Evolutionary conservation across 192 early-diverging fungal species (phyloP), one percentile per base, ranked within the genome.

Genomic region (Pilobolus umbonatus): DNA sequence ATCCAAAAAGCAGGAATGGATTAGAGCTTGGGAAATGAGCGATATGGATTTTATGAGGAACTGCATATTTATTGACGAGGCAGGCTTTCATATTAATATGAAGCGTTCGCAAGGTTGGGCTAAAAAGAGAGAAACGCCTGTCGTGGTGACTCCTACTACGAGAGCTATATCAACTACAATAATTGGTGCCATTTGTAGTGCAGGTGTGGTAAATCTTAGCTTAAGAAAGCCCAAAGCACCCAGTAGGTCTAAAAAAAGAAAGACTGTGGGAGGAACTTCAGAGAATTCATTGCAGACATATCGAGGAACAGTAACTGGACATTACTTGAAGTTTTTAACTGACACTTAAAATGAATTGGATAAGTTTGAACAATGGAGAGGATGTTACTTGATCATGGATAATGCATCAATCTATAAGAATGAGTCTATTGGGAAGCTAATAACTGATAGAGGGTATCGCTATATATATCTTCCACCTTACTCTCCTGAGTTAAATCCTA

Each of bases 311-410:
- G 29, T 28, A 5, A 25, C 53, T 25, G 35, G 35, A 4, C 53
- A 55, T 40, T 55, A 42, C 29, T 19, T 51, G 1, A 45, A 17
- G 8, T 61, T 46, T 31, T 10, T 61, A 11, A 28, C 19, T 11
- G 31, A 40, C 22, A 45, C 31, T 7, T 24, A 51, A 35, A 24
- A 51, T 51, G 48, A 46, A 26, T 19, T 51, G 38, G 59, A 51
- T 36, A 51, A 21, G 32, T 14, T 29, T 25, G 10, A 29, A 8
- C n/a, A 57, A 4, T 47, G 43, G 60, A 61, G 35, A 59, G 53
- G 28, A 30, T 29, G 40, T n/a, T 55, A 67, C 29, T 40, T 69
- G 9, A 54, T 69, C 3, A 69, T 69, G 60, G 67, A 69, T n/a
- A 62, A 63, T 21, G 47, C 61, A 15, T 44, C 51, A 1, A 59